These are phyloP conservation scores for Boletus mariae DNA, from an alignment of 1,284 basidiomycete species.

Conservation along the genomic window DNA sequence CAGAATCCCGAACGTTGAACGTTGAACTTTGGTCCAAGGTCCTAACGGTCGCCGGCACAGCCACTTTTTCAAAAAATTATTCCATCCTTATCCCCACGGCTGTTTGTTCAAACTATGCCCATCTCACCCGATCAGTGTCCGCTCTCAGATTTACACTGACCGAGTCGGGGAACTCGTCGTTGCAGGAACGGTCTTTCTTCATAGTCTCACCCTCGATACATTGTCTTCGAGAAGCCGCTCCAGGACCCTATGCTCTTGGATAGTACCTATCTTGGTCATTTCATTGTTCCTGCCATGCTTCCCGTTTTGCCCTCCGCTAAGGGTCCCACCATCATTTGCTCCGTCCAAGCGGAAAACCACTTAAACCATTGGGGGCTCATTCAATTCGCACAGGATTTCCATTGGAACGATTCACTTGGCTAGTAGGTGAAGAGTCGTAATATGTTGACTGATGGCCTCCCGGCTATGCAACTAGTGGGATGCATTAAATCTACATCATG, in stretches of 20 bases:
- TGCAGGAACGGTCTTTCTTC: neutral
- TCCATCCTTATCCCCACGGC: neutral
- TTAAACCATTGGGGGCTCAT: no score
- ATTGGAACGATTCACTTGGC: neutral
- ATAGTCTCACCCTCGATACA: neutral
- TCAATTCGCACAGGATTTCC: no score
- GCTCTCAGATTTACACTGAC: neutral
- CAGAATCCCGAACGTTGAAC: neutral
- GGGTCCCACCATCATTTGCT: no score
- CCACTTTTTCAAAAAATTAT: neutral
- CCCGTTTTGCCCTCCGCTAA: no score
- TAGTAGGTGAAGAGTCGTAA: neutral
- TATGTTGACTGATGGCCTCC: neutral
- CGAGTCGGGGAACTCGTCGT: neutral
- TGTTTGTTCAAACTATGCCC: no score
- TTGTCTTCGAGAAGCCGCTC: neutral
- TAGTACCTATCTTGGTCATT: neutral
- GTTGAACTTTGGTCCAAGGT: neutral
- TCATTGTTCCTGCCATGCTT: neutral
- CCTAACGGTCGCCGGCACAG: neutral
- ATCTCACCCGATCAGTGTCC: neutral
- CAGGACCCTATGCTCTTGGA: neutral
- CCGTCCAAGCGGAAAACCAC: no score
- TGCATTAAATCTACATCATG: neutral
- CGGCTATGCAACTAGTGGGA: neutral